These are phyloP conservation scores for Leavenworthia alabamica DNA, from an alignment of 345 rosid species.

Conservation along the genomic window DNA sequence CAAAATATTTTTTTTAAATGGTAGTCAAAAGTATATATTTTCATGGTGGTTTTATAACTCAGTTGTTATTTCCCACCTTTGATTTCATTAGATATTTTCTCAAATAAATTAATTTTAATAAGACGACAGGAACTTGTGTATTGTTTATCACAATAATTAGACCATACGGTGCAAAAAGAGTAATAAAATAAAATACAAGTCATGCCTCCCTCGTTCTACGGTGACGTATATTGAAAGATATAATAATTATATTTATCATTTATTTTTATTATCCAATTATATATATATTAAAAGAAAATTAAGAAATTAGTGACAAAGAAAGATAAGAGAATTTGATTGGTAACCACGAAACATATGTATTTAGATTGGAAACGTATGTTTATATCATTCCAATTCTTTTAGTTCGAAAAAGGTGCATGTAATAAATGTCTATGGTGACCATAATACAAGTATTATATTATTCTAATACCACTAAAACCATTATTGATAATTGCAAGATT, in stretches of 20 bases:
- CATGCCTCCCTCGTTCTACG: constrained; percentile 26
- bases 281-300: background rate
- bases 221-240: constrained; percentile 19
- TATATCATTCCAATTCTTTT: background rate
- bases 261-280: background rate
- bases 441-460: background rate
- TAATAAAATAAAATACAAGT: constrained; percentile 6
- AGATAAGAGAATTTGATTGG: background rate
- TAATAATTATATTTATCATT: no score
- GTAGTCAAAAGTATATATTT: background rate
- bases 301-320: background rate
- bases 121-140: background rate
- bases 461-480: background rate
- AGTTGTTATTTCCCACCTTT: background rate
- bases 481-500: background rate
- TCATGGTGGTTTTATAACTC: background rate
- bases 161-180: constrained; percentile 6
- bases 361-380: background rate
- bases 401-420: background rate
- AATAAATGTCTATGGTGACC: background rate
- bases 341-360: background rate
- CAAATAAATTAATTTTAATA: background rate
- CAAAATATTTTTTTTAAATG: background rate
- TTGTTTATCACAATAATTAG: background rate
- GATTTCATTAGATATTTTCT: background rate